A percentile compares a stretch with the other conserved stretches of the same genome.
These are phyloP conservation scores for Irpex sp. DNA, from an alignment of 1,284 basidiomycete genomes.

Conservation along the genomic window DNA sequence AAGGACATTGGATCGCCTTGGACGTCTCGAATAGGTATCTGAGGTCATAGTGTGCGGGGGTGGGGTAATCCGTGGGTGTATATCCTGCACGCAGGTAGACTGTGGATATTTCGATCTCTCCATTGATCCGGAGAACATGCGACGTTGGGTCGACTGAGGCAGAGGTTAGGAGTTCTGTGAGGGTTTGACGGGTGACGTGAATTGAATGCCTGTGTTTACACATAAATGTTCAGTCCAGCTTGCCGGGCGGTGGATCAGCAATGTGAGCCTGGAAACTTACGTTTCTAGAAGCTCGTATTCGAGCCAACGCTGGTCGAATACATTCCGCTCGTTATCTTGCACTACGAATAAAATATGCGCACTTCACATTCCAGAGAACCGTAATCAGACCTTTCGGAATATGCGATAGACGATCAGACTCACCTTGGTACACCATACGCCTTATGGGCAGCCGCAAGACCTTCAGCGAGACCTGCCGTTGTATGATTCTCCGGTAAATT, in stretches of 20 bases:
- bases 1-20: slow-evolving; percentile 90
- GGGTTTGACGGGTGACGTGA: slow-evolving; percentile 70
- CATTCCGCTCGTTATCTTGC: slow-evolving; percentile 89
- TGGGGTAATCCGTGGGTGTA: slow-evolving; percentile 78
- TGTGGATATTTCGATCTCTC: slow-evolving; percentile 26
- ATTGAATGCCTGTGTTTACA: slow-evolving; percentile 53
- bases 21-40: slow-evolving; percentile 33
- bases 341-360: slow-evolving; percentile 84
- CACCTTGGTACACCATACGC: slow-evolving; percentile 65
- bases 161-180: slow-evolving; percentile 54
- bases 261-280: not conserved
- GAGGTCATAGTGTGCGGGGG: slow-evolving; percentile 22
- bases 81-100: slow-evolving; percentile 57
- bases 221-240: not conserved
- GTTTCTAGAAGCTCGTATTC: slow-evolving; percentile 80
- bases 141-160: slow-evolving; percentile 23
- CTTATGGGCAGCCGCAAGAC: slow-evolving; percentile 77
- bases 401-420: slow-evolving; percentile 11
- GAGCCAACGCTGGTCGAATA: slow-evolving; percentile 90
- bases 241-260: too few relatives aligned
- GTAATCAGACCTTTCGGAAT: slow-evolving; percentile 1
- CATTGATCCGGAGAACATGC: slow-evolving; percentile 19
- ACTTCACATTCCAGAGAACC: slow-evolving; percentile 30
- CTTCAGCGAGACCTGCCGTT: slow-evolving; percentile 65
- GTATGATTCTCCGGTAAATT: slow-evolving; percentile 80